Evolutionary conservation across 2,329 filamentous ascomycete genomes (phyloP), one percentile per base, ranked within the genome.

Genomic region (Sclerotinia trifoliorum): DNA sequence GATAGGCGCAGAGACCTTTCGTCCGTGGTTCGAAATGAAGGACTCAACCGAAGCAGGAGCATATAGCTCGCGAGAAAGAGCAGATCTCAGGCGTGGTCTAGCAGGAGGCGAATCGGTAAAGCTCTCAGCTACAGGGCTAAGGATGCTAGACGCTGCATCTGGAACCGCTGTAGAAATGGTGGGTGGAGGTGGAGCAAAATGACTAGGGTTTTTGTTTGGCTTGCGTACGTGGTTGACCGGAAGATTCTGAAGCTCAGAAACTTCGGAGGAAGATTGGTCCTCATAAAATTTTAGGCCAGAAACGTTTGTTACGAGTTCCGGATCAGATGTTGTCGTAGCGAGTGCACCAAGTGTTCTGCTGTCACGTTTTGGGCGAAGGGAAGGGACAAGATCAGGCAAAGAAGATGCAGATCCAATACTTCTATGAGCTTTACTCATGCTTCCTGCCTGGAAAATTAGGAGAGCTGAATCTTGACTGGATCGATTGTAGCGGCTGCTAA

Each of bases 351-450:
- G 48, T 17, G 48, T 63, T 56, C 65, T 32, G 48, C 65, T 67
- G 17, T 72, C 73, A 49, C 64, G 57, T 11, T 70, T 72, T 21
- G 65, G 44, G n/a, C 71, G 70, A 24, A 70, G 66, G 2, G 75
- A 76, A 29, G 73, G 73, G 26, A 77, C 71, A 17, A 78, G 72
- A 56, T 78, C 76, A n/a, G 76, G 76, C n/a, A 78, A 71, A 17
- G 76, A 77, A 19, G 74, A 74, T 8, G 73, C 69, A 7, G 75
- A 77, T 24, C 70, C 69, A 11, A 73, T 70, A 51, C 75, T 77
- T 51, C 72, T 73, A 57, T 78, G 75, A 26, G 69, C 68, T 54
- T 71, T 67, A 42, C 60, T 71, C 15, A 73, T 54, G 39, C 62
- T 70, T 42, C 71, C 69, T 55, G 74, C 70, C 42, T 67, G 65